These are phyloP conservation scores for Narthecium ossifragum DNA, from an alignment of 106 monocot genomes.

Conservation along the genomic window DNA sequence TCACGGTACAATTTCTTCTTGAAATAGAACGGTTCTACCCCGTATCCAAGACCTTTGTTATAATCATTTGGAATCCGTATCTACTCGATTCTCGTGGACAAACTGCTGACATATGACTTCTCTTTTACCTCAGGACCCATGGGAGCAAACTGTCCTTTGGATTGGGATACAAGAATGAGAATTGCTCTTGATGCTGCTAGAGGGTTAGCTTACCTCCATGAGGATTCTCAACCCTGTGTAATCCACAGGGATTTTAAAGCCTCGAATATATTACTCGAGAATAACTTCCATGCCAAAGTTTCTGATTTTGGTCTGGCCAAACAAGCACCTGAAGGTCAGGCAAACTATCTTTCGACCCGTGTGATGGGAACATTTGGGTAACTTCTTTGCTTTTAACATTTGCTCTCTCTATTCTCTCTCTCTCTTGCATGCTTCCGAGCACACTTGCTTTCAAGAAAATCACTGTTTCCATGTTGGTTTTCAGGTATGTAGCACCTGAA, in stretches of 20 bases:
- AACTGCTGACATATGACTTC: background rate
- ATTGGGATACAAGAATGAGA: constrained; percentile 98
- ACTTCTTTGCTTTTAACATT: background rate
- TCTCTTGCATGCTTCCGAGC: background rate
- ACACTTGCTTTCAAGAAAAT: too few species aligned
- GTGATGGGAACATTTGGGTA: constrained; percentile 99
- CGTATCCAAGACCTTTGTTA: too few species aligned
- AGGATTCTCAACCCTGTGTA: constrained; percentile 99
- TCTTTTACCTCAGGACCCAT: constrained; percentile 51
- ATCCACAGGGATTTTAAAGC: constrained; percentile 99
- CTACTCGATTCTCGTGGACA: background rate
- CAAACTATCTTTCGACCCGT: constrained; percentile 88
- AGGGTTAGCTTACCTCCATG: constrained; percentile 90
- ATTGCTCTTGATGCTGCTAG: constrained; percentile 98
- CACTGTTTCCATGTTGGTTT: constrained; percentile 6
- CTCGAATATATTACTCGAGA: constrained; percentile 95
- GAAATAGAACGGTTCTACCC: too few species aligned
- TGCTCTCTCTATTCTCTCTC: background rate
- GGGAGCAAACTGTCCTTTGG: constrained; percentile 79
- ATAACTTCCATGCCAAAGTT: constrained; percentile 93
- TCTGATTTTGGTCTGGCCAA: constrained; percentile 98
- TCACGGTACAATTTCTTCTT: constrained; percentile 57
- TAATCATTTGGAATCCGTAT: too few species aligned
- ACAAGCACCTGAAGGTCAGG: constrained; percentile 91
- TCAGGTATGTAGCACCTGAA: constrained; percentile 78